Evolutionary conservation across 2,329 filamentous ascomycete genomes (phyloP).

Genomic region (Exophiala sideris): DNA sequence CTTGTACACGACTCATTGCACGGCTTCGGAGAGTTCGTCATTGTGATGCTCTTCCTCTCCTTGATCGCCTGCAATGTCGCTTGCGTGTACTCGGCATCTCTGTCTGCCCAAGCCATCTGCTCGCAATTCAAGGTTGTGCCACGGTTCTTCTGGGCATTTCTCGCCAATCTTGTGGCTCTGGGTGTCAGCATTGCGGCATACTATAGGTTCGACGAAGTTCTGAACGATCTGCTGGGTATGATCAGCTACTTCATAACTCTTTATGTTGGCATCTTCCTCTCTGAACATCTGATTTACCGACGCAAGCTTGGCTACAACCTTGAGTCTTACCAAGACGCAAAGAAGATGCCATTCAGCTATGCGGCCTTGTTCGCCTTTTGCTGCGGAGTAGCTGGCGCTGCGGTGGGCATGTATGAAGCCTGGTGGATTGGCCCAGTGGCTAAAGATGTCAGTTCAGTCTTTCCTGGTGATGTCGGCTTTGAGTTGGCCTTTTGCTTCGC

Average conservation of each 20-base stretch:
- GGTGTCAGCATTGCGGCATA: slow-evolving; percentile 70
- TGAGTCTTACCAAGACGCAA: slow-evolving; percentile 56
- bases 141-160: slow-evolving; percentile 42
- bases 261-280: slow-evolving; percentile 63
- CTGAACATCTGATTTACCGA: slow-evolving; percentile 67
- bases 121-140: slow-evolving; percentile 48
- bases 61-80: slow-evolving; percentile 70
- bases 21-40: slow-evolving; percentile 68
- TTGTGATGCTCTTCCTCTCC: slow-evolving; percentile 62
- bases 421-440: neutral
- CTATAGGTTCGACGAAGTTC: slow-evolving; percentile 59
- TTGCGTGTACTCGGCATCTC: slow-evolving; percentile 67
- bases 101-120: slow-evolving; percentile 65
- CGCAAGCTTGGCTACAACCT: slow-evolving; percentile 62
- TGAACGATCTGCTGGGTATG: slow-evolving; percentile 68
- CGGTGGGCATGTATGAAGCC: neutral
- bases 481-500: neutral
- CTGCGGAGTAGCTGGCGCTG: slow-evolving; percentile 62
- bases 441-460: neutral
- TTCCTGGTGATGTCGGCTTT: neutral
- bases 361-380: slow-evolving; percentile 63
- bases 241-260: slow-evolving; percentile 62
- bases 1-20: slow-evolving; percentile 59
- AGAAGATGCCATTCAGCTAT: slow-evolving; percentile 60
- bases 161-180: slow-evolving; percentile 59